Evolutionary conservation across 1,139 yeast species (phyloP).

Genomic region (Taphrina wiesneri): DNA sequence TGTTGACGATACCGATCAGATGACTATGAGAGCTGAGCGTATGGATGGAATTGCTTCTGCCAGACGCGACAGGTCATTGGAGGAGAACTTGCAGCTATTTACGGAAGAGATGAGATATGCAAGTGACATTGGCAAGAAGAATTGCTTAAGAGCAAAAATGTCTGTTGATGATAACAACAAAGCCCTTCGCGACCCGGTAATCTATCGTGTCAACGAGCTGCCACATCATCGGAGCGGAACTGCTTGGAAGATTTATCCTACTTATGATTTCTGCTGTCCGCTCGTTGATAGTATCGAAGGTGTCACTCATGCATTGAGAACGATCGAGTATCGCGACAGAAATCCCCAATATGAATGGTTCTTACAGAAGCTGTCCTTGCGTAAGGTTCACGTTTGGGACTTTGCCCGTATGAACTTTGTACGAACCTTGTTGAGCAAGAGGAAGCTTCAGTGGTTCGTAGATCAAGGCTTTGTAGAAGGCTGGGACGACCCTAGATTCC

Average conservation of each 20-base stretch:
- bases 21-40: constrained; percentile 95
- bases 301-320: constrained; percentile 94
- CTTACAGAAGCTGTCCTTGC: constrained; percentile 71
- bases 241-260: constrained; percentile 92
- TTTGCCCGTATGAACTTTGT: constrained; percentile 94
- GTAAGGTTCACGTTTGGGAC: constrained; percentile 96
- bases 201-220: constrained; percentile 91
- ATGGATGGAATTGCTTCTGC: constrained; percentile 91
- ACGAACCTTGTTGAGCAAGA: constrained; percentile 88
- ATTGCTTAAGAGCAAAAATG: constrained; percentile 93
- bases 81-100: constrained; percentile 82
- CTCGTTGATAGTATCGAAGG: constrained; percentile 93
- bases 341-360: constrained; percentile 98
- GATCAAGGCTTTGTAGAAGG: constrained; percentile 79
- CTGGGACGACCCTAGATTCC: constrained; percentile 99
- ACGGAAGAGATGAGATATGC: constrained; percentile 83
- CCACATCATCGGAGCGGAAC: constrained; percentile 97
- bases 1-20: constrained; percentile 93
- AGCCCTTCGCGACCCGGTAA: constrained; percentile 94
- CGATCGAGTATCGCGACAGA: constrained; percentile 96
- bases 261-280: constrained; percentile 97
- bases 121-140: constrained; percentile 80
- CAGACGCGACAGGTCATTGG: constrained; percentile 86
- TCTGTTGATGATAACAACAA: constrained; percentile 87
- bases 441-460: constrained; percentile 98